phyloP scores from a whole-genome alignment of 345 rosid species.

The Corchorus capsularis region DNA sequence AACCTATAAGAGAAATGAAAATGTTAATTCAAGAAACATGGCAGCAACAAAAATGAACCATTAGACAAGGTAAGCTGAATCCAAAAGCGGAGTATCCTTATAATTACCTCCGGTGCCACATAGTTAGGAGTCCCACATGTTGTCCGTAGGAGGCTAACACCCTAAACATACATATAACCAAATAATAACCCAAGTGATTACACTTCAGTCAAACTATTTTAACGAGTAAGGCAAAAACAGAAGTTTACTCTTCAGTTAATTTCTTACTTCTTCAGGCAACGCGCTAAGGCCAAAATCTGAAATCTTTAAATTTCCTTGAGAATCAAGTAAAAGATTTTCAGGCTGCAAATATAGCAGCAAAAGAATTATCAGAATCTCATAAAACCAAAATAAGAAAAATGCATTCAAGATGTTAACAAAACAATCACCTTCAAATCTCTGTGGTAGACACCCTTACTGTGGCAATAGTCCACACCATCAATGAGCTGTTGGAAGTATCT shows the following conservation, averaged over 20 bases:
- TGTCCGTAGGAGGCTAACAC: slow-evolving; percentile 80
- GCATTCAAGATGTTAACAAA: slow-evolving; percentile 5
- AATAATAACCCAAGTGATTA: slow-evolving; percentile 6
- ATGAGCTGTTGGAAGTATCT: slow-evolving; percentile 92
- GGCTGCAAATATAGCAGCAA: slow-evolving; percentile 53
- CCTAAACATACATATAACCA: slow-evolving; percentile 43
- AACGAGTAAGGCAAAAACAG: not conserved
- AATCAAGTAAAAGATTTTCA: slow-evolving; percentile 92
- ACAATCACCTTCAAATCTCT: slow-evolving; percentile 83
- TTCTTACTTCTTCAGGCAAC: slow-evolving; percentile 73
- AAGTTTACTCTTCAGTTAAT: not conserved
- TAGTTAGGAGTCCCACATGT: slow-evolving; percentile 98
- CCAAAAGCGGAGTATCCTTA: not conserved
- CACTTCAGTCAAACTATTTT: slow-evolving; percentile 7
- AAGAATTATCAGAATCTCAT: slow-evolving; percentile 25
- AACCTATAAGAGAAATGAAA: slow-evolving; percentile 54
- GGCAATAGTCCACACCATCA: slow-evolving; percentile 97
- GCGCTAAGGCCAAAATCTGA: slow-evolving; percentile 98
- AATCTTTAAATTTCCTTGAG: slow-evolving; percentile 85
- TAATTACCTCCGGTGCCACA: slow-evolving; percentile 93
- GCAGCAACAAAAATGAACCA: not conserved
- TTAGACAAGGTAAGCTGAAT: not conserved
- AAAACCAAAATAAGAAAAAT: not conserved
- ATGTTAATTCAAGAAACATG: slow-evolving; percentile 14
- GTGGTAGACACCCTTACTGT: slow-evolving; percentile 88